These are phyloP conservation scores for Knufia petricola DNA, from an alignment of 2,329 filamentous ascomycete genomes.

Conservation along the genomic window DNA sequence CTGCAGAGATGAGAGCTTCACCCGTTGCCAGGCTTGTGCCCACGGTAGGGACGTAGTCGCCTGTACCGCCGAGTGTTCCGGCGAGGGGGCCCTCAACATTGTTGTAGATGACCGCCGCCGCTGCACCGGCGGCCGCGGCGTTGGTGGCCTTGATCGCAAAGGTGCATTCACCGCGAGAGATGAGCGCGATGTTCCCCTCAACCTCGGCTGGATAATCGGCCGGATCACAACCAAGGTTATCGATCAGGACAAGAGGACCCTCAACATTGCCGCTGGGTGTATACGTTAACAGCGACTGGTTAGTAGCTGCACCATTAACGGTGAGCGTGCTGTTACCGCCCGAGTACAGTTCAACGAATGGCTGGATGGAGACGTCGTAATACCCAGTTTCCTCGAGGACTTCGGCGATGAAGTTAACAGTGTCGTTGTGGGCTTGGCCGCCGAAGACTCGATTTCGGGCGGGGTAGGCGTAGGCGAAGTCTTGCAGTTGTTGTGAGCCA, in stretches of 20 bases:
- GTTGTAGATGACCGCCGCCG: constrained; percentile 66
- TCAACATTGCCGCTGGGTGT: constrained; percentile 56
- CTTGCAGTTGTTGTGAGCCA: constrained; percentile 19
- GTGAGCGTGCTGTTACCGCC: constrained; percentile 26
- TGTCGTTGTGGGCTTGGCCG: constrained; percentile 50
- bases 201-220: constrained; percentile 51
- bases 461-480: constrained; percentile 19
- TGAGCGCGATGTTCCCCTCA: constrained; percentile 57
- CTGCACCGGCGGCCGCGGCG: constrained; percentile 60
- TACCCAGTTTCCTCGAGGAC: constrained; percentile 38
- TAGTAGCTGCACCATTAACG: constrained; percentile 48
- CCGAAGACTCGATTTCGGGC: constrained; percentile 24
- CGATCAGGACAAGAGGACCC: constrained; percentile 45
- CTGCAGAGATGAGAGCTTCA: constrained; percentile 43
- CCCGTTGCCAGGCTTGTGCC: constrained; percentile 55
- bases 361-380: constrained; percentile 41
- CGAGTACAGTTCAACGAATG: constrained; percentile 41
- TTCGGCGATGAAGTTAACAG: constrained; percentile 52
- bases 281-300: constrained; percentile 51
- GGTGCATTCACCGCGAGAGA: constrained; percentile 59
- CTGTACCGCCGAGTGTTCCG: constrained; percentile 56
- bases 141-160: constrained; percentile 63
- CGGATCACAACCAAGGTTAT: constrained; percentile 53
- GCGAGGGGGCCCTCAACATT: constrained; percentile 52
- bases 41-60: constrained; percentile 56